These are phyloP conservation scores for Solanum hybrid DNA, from an alignment of 305 asterid genomes.

Conservation along the genomic window DNA sequence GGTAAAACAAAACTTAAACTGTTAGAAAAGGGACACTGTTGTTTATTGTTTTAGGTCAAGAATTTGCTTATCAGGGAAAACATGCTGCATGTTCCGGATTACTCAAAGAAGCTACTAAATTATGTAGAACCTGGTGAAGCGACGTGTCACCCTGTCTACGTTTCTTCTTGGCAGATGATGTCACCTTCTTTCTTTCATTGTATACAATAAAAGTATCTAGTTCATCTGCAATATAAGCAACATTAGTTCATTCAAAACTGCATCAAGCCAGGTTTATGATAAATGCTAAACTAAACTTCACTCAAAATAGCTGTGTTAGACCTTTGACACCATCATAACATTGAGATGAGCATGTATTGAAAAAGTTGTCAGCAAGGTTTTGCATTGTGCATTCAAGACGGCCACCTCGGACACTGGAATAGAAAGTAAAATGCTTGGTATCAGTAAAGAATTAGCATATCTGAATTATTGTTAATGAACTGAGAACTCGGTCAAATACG, in stretches of 20 bases:
- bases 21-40: not conserved
- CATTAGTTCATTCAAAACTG: not conserved
- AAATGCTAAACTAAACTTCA: slow-evolving; percentile 2
- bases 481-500: not conserved
- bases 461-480: not conserved
- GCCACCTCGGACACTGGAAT: slow-evolving; percentile 75
- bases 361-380: slow-evolving; percentile 83
- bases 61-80: not conserved
- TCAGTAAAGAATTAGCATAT: not conserved
- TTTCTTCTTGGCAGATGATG: slow-evolving; percentile 94
- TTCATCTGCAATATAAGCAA: slow-evolving; percentile 40
- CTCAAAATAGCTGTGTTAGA: slow-evolving; percentile 9
- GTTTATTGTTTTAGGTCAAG: not conserved
- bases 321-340: slow-evolving; percentile 66
- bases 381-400: slow-evolving; percentile 99
- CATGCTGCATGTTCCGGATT: not conserved
- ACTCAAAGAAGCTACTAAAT: not conserved
- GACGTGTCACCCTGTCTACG: slow-evolving; percentile 57
- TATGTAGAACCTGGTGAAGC: slow-evolving; percentile 68
- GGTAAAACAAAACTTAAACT: not conserved
- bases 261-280: not conserved
- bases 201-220: slow-evolving; percentile 85
- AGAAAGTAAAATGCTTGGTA: not conserved
- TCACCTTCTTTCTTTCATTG: slow-evolving; percentile 86
- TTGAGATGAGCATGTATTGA: slow-evolving; percentile 56